Percentiles rank a stretch among this genome's conserved stretches.
Conservation (phyloP, 345 rosid genomes). For the Eucalyptus erythrocorys region DNA sequence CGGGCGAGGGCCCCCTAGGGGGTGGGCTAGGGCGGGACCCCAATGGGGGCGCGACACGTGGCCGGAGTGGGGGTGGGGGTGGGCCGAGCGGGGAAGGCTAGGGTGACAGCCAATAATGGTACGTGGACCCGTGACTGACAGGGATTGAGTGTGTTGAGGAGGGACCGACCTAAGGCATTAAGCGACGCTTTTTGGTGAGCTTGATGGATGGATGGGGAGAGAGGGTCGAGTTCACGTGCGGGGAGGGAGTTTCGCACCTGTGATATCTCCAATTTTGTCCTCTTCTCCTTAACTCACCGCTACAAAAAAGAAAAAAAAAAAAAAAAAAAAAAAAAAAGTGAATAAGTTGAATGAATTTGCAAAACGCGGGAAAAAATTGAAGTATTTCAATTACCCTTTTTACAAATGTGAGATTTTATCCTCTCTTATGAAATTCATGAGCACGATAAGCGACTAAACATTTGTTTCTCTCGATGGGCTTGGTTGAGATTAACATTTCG, state of each 20-base stretch:
- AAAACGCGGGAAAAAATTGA: fast-evolving
- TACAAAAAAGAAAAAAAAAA: not conserved
- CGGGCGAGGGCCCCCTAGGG: not conserved
- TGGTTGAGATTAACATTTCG: not conserved
- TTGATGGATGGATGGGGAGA: not conserved
- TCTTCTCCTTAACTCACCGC: not conserved
- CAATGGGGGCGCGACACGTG: not conserved
- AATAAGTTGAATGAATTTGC: not conserved
- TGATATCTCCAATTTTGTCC: not conserved
- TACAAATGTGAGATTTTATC: not conserved
- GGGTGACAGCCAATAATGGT: not conserved
- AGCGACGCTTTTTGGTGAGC: not conserved
- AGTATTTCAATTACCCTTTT: not conserved
- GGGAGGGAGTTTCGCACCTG: not conserved
- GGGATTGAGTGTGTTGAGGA: not conserved
- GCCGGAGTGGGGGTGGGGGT: not conserved
- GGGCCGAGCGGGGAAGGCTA: not conserved
- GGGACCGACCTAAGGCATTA: not conserved
- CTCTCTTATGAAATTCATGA: not conserved
- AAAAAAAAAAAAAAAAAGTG: not conserved
- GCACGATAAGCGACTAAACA: fast-evolving
- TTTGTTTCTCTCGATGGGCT: fast-evolving
- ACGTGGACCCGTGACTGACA: not conserved
- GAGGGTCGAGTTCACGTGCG: not conserved
- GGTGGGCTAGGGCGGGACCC: not conserved